phyloP scores from a whole-genome alignment of 805 yeast genomes.

The Citeromyces nyonsensis region DNA sequence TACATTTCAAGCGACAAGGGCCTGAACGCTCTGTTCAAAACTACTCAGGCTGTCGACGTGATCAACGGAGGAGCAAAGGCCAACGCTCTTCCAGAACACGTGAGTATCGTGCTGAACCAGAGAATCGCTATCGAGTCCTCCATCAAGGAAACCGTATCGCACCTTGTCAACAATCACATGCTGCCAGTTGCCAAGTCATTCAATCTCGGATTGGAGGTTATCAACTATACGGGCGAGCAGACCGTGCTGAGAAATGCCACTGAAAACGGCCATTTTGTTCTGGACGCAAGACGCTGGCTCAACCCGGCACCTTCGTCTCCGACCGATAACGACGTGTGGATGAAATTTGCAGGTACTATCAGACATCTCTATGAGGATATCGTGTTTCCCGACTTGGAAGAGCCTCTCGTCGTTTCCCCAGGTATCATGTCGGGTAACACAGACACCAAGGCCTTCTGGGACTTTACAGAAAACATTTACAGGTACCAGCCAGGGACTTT shows the following conservation, averaged over 20 bases:
- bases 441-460: conserved; percentile 56
- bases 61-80: conserved; percentile 61
- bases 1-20: conserved; percentile 3
- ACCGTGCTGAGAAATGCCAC: no score
- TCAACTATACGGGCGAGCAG: no score
- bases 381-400: not conserved
- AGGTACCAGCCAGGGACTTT: conserved; percentile 36
- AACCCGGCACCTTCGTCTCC: conserved; percentile 21
- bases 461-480: conserved; percentile 41
- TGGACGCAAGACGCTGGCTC: conserved; percentile 8
- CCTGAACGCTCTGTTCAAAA: conserved; percentile 25
- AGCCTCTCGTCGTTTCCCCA: conserved; percentile 27
- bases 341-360: conserved; percentile 26
- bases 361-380: conserved; percentile 15
- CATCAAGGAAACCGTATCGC: conserved; percentile 22
- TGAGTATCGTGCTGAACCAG: conserved; percentile 39
- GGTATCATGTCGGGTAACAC: conserved; percentile 55
- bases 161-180: conserved; percentile 17
- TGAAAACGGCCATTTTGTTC: conserved; percentile 21
- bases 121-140: conserved; percentile 45
- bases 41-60: conserved; percentile 57
- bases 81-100: conserved; percentile 63
- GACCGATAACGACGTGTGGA: conserved; percentile 14
- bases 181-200: conserved; percentile 24
- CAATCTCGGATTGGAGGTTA: conserved; percentile 26